Base-by-base conservation (phyloP, 768 basidiomycete genomes). In the Tylopilus rubrobrunneus region DNA sequence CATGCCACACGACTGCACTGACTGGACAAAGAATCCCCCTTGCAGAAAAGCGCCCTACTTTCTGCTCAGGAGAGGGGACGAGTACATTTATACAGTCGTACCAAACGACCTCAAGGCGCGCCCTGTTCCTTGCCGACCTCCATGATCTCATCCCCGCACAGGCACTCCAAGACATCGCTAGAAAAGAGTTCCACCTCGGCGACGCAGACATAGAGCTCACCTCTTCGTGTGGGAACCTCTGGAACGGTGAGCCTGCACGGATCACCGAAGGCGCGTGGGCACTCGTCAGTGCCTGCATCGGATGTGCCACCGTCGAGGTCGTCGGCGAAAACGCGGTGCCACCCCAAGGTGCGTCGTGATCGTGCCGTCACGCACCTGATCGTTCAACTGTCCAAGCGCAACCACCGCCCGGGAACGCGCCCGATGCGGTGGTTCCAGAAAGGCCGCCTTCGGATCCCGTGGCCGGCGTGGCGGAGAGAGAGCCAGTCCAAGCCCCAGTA, bases 1-100 rank as follows among this genome's bases (percentile, higher is more conserved):
- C 37, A 69, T 66, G 65, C 34, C 44, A 8, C 67, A 69, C 54
- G n/a, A 63, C 17, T 69, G 67, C 54, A 23, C 63, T 5, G 60
- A 69, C 51, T 71, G 67, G 67, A 48, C 56, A 0, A n/a, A 45
- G 3, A 49, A 0, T 3, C 63, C 63, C 0, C 67, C 67, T n/a
- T 36, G 42, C 0, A 58, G 66, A 0, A 68, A 62, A 36, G 31
- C 34, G 7, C 62, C 63, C 0, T 37, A 65, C 28, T 15, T 69
- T 17, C 23, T 67, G 45, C 62, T 67, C 54, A 43, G 33, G 0
- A 28, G 19, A 1, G 67, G 62, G 0, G 48, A 57, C 37, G 49
- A 59, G 2, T 53, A 37, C 11, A 48, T 69, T 1, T 67, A 69
- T 48, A 51, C 63, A 1, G 3, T 4, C 15, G 54, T 65, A 0